Evolutionary conservation across 768 basidiomycete genomes (phyloP).

Genomic region (Macrolepiota dolichaula): DNA sequence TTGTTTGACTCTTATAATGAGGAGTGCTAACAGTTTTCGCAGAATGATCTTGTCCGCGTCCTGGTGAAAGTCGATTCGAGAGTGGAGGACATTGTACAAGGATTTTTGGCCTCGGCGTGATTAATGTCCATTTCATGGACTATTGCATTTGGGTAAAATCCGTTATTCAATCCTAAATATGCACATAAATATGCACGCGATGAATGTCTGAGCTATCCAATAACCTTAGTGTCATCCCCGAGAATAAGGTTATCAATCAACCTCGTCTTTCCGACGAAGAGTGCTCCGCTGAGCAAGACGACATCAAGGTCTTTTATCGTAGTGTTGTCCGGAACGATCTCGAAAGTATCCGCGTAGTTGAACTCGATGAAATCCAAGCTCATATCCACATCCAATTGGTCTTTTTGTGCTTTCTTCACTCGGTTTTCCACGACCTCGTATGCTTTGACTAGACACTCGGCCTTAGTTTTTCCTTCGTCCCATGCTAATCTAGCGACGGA

Average conservation of each 20-base stretch:
- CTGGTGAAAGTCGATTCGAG: neutral
- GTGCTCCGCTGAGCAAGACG: conserved; percentile 80
- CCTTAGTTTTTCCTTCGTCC: conserved; percentile 46
- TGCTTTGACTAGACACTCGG: conserved; percentile 44
- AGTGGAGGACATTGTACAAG: no score
- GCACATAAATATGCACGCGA: neutral
- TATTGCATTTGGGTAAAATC: neutral
- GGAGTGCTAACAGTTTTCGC: rapidly evolving
- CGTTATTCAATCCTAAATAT: neutral
- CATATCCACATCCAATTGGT: conserved; percentile 45
- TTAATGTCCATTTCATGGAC: no score
- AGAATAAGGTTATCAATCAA: conserved; percentile 92
- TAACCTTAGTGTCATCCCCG: conserved; percentile 41
- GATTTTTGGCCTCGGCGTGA: no score
- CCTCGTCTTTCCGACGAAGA: conserved; percentile 83
- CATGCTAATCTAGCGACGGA: conserved; percentile 53
- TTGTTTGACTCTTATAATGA: neutral
- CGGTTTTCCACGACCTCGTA: conserved; percentile 33
- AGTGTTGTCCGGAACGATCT: conserved; percentile 40
- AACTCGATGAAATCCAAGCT: conserved; percentile 84
- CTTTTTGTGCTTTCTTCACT: conserved; percentile 25
- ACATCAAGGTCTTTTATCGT: conserved; percentile 26
- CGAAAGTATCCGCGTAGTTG: conserved; percentile 78
- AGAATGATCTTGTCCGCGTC: conserved; percentile 5
- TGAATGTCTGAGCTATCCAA: conserved; percentile 22